Conservation (phyloP, 2,329 filamentous ascomycete species). For the Botrytis paeoniae region DNA sequence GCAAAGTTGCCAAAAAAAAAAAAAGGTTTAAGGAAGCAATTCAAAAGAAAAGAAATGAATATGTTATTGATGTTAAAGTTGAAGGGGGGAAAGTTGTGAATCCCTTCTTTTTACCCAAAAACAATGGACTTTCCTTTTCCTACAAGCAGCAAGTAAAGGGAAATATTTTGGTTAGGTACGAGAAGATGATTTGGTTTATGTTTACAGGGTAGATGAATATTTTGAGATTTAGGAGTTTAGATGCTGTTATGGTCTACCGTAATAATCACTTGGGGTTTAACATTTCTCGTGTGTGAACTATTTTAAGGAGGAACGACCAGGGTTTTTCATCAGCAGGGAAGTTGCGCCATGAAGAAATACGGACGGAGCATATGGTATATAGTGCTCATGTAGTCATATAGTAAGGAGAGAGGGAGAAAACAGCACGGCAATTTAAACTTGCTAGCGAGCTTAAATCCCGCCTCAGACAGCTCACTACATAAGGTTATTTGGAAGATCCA, state of each 20-base stretch:
- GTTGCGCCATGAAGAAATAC: neutral
- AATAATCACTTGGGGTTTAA: neutral
- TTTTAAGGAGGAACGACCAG: slow-evolving; percentile 10
- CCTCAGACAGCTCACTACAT: neutral
- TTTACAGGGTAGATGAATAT: neutral
- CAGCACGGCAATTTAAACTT: neutral
- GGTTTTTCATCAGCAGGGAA: neutral
- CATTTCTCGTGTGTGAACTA: neutral
- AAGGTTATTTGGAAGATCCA: neutral
- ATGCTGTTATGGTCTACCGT: slow-evolving; percentile 1
- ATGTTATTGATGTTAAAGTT: neutral
- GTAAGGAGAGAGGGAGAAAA: neutral
- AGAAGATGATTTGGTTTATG: neutral
- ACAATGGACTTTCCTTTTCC: neutral
- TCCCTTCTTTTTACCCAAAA: neutral
- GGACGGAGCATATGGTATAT: neutral
- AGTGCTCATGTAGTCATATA: neutral
- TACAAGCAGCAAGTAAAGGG: neutral
- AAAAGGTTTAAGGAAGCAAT: neutral
- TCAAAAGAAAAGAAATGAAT: neutral
- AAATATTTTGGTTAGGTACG: neutral
- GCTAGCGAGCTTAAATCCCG: neutral
- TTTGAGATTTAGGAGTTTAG: neutral
- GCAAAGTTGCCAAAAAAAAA: neutral
- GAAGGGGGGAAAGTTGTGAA: slow-evolving; percentile 7